Evolutionary conservation across 192 early-diverging fungal genomes (phyloP), one percentile per base, ranked within the genome.

Genomic region (Diversispora epigaea): DNA sequence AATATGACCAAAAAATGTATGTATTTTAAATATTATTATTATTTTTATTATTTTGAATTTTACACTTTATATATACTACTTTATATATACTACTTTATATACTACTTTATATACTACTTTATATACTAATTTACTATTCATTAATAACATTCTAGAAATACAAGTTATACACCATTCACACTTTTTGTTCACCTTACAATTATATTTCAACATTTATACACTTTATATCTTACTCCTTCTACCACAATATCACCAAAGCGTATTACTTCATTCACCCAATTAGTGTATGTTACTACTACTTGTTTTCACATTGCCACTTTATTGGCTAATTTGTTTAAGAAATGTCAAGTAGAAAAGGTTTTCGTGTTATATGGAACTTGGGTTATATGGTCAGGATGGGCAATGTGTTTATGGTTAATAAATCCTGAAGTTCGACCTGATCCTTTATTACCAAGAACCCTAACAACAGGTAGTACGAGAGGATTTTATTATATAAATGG

Each of bases 281-380:
- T 82, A 49, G 81, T 82, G 45, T 82, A 80, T 75, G 39, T 82
- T 22, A 80, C 78, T 66, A 79, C 79, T 52, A 82, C 81, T 3
- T 69, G 69, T 9, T 88, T 88, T 69, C 86, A 88, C 45, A 54
- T 80, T 43, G 77, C 83, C 0, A 83, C 81, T 25, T 54, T 88
- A 12, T 66, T 81, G 2, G 81, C 81, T 54, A 85, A 84, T 71
- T 61, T 78, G 17, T 76, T 86, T 11, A 78, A 82, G 0, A 81
- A 77, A 21, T 76, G 79, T 11, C 73, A 74, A 12, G 41, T 88
- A 0, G 86, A 88, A 55, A 80, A 84, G 22, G 80, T 79, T 21
- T 82, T 79, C 32, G 85, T 88, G 3, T 80, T 86, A n/a, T 88
- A 86, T 68, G 86, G 86, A 6, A 86, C 86, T 0, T 88, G 85